Evolutionary conservation across 495 filamentous ascomycete genomes (phyloP).

Genomic region (Penicillium soppii): DNA sequence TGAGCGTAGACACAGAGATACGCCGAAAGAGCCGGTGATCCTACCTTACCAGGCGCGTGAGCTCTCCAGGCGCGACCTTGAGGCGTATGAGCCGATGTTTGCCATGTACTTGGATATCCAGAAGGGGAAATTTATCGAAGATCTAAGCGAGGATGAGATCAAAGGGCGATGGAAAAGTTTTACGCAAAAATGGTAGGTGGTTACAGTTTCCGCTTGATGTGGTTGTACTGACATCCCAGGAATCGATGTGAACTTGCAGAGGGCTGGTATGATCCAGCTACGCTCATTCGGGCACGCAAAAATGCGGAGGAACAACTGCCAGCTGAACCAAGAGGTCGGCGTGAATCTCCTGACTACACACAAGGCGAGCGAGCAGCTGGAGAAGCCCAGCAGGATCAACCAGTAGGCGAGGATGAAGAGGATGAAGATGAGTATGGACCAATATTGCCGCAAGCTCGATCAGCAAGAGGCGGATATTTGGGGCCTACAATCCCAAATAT

Average conservation of each 20-base stretch:
- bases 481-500: constrained; percentile 75
- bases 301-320: constrained; percentile 14
- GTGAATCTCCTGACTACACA: constrained; percentile 31
- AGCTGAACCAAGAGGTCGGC: background rate
- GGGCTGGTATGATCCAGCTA: constrained; percentile 87
- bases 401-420: constrained; percentile 41
- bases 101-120: constrained; percentile 88
- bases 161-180: constrained; percentile 95
- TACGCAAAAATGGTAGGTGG: constrained; percentile 75
- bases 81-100: constrained; percentile 67
- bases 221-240: constrained; percentile 45
- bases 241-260: constrained; percentile 89
- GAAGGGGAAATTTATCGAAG: constrained; percentile 66
- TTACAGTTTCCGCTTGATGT: background rate
- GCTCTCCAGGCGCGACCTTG: constrained; percentile 65
- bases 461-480: constrained; percentile 27
- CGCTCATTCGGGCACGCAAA: constrained; percentile 50
- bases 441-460: constrained; percentile 49
- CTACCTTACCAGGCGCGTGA: constrained; percentile 67
- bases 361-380: constrained; percentile 10
- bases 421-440: constrained; percentile 73
- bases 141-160: constrained; percentile 65
- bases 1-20: constrained; percentile 8
- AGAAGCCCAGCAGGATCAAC: constrained; percentile 6
- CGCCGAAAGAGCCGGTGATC: constrained; percentile 22